phyloP scores from a whole-genome alignment of 2,329 filamentous ascomycete species.

The Diaporthe caulivora region DNA sequence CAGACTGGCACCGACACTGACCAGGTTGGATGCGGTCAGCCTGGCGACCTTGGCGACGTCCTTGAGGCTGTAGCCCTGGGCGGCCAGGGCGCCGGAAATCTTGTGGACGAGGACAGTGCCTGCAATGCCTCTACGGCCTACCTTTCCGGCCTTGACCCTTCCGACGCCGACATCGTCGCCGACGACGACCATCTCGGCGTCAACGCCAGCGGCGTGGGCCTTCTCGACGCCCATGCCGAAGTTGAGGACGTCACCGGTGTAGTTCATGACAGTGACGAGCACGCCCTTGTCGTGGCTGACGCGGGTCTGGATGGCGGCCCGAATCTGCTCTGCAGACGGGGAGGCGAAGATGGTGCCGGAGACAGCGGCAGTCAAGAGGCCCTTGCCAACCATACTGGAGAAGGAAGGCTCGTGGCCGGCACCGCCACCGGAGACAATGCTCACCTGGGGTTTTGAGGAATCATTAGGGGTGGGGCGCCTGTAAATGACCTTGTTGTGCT shows the following conservation, averaged over 20 bases:
- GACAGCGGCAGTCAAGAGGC: conserved; percentile 84
- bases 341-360: conserved; percentile 87
- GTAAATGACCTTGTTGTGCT: conserved; percentile 86
- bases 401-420: conserved; percentile 93
- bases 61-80: conserved; percentile 73
- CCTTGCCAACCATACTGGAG: conserved; percentile 84
- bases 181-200: conserved; percentile 90
- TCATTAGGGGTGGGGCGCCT: conserved; percentile 66
- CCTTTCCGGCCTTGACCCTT: conserved; percentile 85
- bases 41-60: conserved; percentile 81
- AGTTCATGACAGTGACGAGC: conserved; percentile 95
- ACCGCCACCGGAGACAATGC: conserved; percentile 88
- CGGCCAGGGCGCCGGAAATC: conserved; percentile 86
- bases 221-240: conserved; percentile 96
- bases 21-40: conserved; percentile 79
- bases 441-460: conserved; percentile 72
- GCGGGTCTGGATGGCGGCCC: conserved; percentile 78
- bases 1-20: conserved; percentile 87
- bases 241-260: conserved; percentile 90
- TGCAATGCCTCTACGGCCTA: conserved; percentile 89
- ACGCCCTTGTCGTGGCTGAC: conserved; percentile 77
- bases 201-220: conserved; percentile 81
- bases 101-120: conserved; percentile 94
- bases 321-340: conserved; percentile 83
- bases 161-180: conserved; percentile 94